A percentile compares a stretch with the other conserved stretches of the same genome.
These are phyloP conservation scores for Candida corydali DNA, from an alignment of 805 yeast genomes.

Conservation along the genomic window DNA sequence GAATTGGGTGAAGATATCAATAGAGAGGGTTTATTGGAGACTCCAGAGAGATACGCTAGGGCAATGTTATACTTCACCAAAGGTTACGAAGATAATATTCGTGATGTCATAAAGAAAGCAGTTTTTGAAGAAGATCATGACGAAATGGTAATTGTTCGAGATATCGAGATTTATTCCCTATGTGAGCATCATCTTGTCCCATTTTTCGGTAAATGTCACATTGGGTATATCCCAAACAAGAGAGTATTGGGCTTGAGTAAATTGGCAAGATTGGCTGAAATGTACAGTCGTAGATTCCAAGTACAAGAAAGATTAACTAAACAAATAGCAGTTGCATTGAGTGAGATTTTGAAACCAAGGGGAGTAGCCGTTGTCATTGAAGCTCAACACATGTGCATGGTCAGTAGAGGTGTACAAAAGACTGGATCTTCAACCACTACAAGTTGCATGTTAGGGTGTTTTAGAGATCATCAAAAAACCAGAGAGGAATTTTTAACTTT, in stretches of 20 bases:
- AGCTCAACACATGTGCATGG: slow-evolving; percentile 99
- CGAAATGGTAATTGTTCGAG: slow-evolving; percentile 97
- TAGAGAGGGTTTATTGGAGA: slow-evolving; percentile 86
- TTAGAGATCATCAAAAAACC: slow-evolving; percentile 89
- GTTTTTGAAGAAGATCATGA: slow-evolving; percentile 98
- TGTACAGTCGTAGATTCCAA: slow-evolving; percentile 92
- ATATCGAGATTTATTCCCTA: slow-evolving; percentile 84
- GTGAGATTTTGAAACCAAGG: slow-evolving; percentile 85
- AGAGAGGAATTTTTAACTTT: slow-evolving; percentile 91
- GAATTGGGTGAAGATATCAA: slow-evolving; percentile 90
- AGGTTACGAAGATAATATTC: slow-evolving; percentile 92
- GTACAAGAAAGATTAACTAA: slow-evolving; percentile 98
- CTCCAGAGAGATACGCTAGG: slow-evolving; percentile 94
- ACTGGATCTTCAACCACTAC: slow-evolving; percentile 92
- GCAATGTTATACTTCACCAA: slow-evolving; percentile 95
- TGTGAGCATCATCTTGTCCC: slow-evolving; percentile 99
- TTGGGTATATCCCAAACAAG: slow-evolving; percentile 95
- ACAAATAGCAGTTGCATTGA: slow-evolving; percentile 94
- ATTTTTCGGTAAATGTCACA: slow-evolving; percentile 93
- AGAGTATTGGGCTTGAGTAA: slow-evolving; percentile 89
- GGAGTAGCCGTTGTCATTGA: slow-evolving; percentile 99
- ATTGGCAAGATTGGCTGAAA: slow-evolving; percentile 92
- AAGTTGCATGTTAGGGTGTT: slow-evolving; percentile 96
- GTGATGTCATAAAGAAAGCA: slow-evolving; percentile 89
- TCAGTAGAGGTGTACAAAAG: slow-evolving; percentile 94